Evolutionary conservation across 2,329 filamentous ascomycete species (phyloP), one percentile per base, ranked within the genome.

Genomic region (Cladosporium colombiae): DNA sequence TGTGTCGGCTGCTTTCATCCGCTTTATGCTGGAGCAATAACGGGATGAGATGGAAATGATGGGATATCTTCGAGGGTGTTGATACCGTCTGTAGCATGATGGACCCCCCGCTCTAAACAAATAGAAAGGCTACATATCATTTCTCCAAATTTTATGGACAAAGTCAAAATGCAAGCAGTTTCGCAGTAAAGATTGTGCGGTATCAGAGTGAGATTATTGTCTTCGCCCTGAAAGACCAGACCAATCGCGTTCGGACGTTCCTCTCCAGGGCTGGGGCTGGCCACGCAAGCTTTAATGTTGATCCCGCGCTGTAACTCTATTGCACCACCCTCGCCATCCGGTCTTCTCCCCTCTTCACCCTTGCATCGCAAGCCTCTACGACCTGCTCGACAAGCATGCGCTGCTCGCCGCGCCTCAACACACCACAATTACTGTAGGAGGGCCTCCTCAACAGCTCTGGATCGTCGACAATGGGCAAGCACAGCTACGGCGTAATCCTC

Each of bases 401-500:
- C 29, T 33, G 25, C 31, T 29, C 25, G 27, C 52, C 18, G 52
- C 52, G 52, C 52, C 27, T 21, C 52, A 55, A 55, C 21, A 3
- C 18, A 13, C 10, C 23, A 33, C 25, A 33, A 23, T 33, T 33
- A 18, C 7, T 21, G 13, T 33, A 55, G 52, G 52, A 55, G 52
- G 7, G 3, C 2, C 52, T 8, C 16, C 27, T 21, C 18, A 33
- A 29, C 14, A 55, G 8, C 40, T 46, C 40, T 21, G 16, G 29
- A 50, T 16, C 37, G 6, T 10, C 18, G 29, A 46, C 63, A 66
- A 76, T 75, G 73, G 73, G 69, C 56, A 74, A 75, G 56, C 70
- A 75, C 68, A 69, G 83, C 81, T 97, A 96, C 84, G 95, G 93
- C 77, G 91, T 98, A 74, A 93, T 99, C 76, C 87, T 99, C 75